These are phyloP conservation scores for Capsella rubella DNA, from an alignment of 441 rosid genomes.

Conservation along the genomic window DNA sequence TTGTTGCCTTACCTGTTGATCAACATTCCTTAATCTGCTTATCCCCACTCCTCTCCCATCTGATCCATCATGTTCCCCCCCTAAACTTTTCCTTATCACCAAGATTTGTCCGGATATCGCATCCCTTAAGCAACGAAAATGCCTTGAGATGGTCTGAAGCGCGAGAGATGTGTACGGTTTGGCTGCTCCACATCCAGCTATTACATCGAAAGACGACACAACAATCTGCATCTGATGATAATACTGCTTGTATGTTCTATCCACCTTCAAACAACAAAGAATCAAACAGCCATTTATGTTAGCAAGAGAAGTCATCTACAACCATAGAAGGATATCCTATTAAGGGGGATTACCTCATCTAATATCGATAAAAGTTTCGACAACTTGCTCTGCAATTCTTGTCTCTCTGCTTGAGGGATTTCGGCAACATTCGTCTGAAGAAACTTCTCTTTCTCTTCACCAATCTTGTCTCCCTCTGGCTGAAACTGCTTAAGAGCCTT, in stretches of 20 bases:
- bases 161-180: constrained; percentile 94
- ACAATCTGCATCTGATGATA: constrained; percentile 96
- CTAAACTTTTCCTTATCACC: constrained; percentile 69
- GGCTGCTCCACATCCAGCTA: constrained; percentile 90
- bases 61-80: constrained; percentile 71
- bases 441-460: constrained; percentile 54
- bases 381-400: constrained; percentile 85
- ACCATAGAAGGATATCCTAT: background rate
- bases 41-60: constrained; percentile 69
- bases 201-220: constrained; percentile 87
- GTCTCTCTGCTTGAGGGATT: constrained; percentile 87
- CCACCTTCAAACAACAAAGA: constrained; percentile 60
- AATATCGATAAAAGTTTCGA: constrained; percentile 88
- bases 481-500: constrained; percentile 72
- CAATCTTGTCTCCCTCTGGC: constrained; percentile 58
- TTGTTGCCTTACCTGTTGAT: constrained; percentile 94
- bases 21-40: constrained; percentile 68
- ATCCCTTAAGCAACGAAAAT: constrained; percentile 89
- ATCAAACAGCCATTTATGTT: background rate
- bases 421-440: constrained; percentile 39
- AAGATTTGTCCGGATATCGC: constrained; percentile 76
- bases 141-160: constrained; percentile 90
- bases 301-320: background rate
- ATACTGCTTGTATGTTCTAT: constrained; percentile 90
- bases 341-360: constrained; percentile 66